phyloP scores from a whole-genome alignment of 805 yeast genomes.

The Kazachstania kunashirensis region DNA sequence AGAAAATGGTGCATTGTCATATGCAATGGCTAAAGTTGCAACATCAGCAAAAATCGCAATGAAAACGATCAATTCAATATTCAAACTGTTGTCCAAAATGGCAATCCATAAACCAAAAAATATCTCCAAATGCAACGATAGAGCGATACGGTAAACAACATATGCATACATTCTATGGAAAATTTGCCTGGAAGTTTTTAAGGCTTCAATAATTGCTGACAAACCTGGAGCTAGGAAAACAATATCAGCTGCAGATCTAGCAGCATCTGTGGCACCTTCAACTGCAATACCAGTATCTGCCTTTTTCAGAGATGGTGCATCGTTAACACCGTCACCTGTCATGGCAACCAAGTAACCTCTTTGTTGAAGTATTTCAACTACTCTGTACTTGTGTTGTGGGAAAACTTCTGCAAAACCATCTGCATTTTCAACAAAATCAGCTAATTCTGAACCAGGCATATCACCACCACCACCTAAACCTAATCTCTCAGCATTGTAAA shows the following conservation, averaged over 20 bases:
- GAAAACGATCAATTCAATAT: conserved; percentile 88
- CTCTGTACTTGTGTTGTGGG: conserved; percentile 96
- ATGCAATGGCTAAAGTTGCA: conserved; percentile 94
- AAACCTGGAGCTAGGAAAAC: conserved; percentile 93
- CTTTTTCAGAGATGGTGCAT: conserved; percentile 94
- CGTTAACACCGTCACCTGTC: conserved; percentile 99
- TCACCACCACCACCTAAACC: conserved; percentile 94
- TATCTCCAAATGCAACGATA: conserved; percentile 86
- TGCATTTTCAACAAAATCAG: conserved; percentile 93
- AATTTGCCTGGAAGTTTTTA: conserved; percentile 91
- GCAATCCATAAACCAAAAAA: conserved; percentile 96
- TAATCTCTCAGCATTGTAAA: conserved; percentile 91
- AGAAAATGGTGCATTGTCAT: conserved; percentile 93
- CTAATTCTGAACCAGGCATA: conserved; percentile 95
- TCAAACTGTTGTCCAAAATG: conserved; percentile 72
- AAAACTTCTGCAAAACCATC: conserved; percentile 98
- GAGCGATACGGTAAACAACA: conserved; percentile 95
- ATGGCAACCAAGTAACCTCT: conserved; percentile 96
- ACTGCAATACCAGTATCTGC: conserved; percentile 96
- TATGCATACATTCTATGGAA: conserved; percentile 99
- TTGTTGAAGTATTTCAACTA: conserved; percentile 88
- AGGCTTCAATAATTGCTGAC: conserved; percentile 87
- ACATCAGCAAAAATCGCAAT: conserved; percentile 96
- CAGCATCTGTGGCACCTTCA: conserved; percentile 96
- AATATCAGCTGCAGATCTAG: conserved; percentile 93